Evolutionary conservation across 371 early-diverging fungal species (phyloP), one percentile per base, ranked within the genome.

Genomic region (Mortierella sp.): DNA sequence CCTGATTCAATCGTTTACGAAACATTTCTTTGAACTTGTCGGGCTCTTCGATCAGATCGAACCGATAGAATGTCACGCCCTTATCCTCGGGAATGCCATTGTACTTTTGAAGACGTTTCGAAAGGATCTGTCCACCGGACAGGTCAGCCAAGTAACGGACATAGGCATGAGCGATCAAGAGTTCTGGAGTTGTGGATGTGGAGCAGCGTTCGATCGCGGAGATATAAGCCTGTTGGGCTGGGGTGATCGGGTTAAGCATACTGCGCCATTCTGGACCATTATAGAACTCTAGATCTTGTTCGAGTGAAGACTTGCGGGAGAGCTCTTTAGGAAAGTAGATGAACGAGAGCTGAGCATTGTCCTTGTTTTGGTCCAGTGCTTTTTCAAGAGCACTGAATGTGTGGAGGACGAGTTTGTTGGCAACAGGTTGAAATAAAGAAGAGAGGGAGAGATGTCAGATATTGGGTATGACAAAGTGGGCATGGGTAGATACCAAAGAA

Each of bases 121-220:
- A 81, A 55, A 91, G 65, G 28, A 90, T 85, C 45, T 90, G 90
- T 43, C 92, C 92, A 67, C 90, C 89, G 7, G 88, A 88, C 55
- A 91, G 81, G 69, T 91, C 92, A 60, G 90, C 92, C 2, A 91
- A 69, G 66, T 91, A 91, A n/a, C 92, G 88, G 24, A 88, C 83
- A 47, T 91, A 91, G 67, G 88, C 84, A 67, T 90, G 89, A 36
- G 92, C 90, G 19, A 89, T 81, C 41, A 91, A 65, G 21, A 89
- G 78, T 50, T 87, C 89, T 33, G 90, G 90, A 10, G 79, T 45
- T 7, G 87, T 80, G 63, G 84, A 43, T 16, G 45, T 70, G 63
- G 87, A 81, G n/a, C 89, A 88, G 3, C 76, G 72, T 33, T 84
- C 76, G 81, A 90, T 86, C 10, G 87, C 83, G 11, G 84, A 63